Evolutionary conservation across 176 grass and related monocot genomes (phyloP).

Genomic region (Elymus sibiricus): DNA sequence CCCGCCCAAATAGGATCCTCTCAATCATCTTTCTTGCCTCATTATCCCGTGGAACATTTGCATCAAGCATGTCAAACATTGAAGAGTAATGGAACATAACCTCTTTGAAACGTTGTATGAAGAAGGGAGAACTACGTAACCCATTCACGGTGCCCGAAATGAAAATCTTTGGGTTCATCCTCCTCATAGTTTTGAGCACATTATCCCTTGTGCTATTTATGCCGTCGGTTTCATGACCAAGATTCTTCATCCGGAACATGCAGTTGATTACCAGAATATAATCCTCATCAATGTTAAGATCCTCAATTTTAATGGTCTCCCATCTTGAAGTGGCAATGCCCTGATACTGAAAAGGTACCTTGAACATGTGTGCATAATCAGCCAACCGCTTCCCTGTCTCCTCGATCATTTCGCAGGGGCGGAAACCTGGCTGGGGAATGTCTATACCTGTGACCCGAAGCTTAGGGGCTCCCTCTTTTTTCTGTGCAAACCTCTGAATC

Average conservation of each 20-base stretch:
- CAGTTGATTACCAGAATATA: slow-evolving; percentile 57
- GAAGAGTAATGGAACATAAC: slow-evolving; percentile 46
- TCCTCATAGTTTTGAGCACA: slow-evolving; percentile 48
- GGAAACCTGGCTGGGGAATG: slow-evolving; percentile 47
- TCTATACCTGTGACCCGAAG: slow-evolving; percentile 58
- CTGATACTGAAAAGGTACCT: slow-evolving; percentile 55
- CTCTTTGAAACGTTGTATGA: slow-evolving; percentile 47
- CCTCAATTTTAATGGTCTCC: slow-evolving; percentile 43
- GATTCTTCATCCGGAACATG: slow-evolving; percentile 28
- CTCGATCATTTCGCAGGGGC: slow-evolving; percentile 41
- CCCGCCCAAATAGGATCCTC: neutral
- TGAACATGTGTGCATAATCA: slow-evolving; percentile 65
- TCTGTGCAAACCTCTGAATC: slow-evolving; percentile 36
- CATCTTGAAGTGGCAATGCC: slow-evolving; percentile 47
- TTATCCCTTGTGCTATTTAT: slow-evolving; percentile 45
- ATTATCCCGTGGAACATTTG: slow-evolving; percentile 36
- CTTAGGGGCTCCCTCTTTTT: neutral
- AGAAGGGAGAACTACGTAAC: slow-evolving; percentile 34
- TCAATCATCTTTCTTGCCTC: slow-evolving; percentile 38
- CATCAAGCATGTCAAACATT: slow-evolving; percentile 58
- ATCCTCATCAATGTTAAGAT: slow-evolving; percentile 54
- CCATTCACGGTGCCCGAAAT: slow-evolving; percentile 51
- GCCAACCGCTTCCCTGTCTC: slow-evolving; percentile 44
- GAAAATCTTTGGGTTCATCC: slow-evolving; percentile 48
- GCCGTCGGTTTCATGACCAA: slow-evolving; percentile 42